Evolutionary conservation across 768 basidiomycete genomes (phyloP), one percentile per base, ranked within the genome.

Genomic region (Lepiota subincarnata): DNA sequence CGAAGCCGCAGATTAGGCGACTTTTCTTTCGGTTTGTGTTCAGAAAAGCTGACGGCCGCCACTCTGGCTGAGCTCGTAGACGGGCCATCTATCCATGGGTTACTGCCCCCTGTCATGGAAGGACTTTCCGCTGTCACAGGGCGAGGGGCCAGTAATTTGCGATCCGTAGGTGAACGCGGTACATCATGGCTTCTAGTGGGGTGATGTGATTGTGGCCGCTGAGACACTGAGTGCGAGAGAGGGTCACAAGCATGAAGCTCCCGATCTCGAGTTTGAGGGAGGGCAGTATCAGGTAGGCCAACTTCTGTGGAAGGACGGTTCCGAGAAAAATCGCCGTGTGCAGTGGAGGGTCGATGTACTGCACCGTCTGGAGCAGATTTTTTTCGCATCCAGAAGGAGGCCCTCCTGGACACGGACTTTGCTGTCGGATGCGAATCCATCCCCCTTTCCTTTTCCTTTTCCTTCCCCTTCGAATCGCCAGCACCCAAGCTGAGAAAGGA

Each of bases 321-420:
- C 10, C 24, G 48, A 34, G 53, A 42, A 28, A 43, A 10, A 24
- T 43, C 28, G 22, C 54, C 57, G 5, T 50, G 44, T 14, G 38
- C 44, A 6, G 53, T 47, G 35, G 43, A 35, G 2, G 53, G 53
- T 34, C 53, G 53, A 34, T 7, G 46, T n/a, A 31, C 31, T 31
- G 38, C 16, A 34, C 16, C 26, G n/a, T 28, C 7, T 12, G 16
- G 6, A 18, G 22, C 36, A 19, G 40, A 16, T 39, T 79, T 74
- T 67, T 74, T 83, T 55, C 80, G 77, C 42, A 70, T 72, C 86
- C 86, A 89, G 60, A 88, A 87, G 5, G 87, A 89, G 8, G 81
- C 61, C 64, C 81, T 82, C 47, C 84, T 79, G 10, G 76, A 67
- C 28, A 85, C 57, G 3, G 73, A 60, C 37, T 75, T 78, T 6